Percentiles rank a stretch among this genome's conserved stretches.
Evolutionary conservation across 2,329 filamentous ascomycete species (phyloP).

Genomic region (Fusarium scirpi): DNA sequence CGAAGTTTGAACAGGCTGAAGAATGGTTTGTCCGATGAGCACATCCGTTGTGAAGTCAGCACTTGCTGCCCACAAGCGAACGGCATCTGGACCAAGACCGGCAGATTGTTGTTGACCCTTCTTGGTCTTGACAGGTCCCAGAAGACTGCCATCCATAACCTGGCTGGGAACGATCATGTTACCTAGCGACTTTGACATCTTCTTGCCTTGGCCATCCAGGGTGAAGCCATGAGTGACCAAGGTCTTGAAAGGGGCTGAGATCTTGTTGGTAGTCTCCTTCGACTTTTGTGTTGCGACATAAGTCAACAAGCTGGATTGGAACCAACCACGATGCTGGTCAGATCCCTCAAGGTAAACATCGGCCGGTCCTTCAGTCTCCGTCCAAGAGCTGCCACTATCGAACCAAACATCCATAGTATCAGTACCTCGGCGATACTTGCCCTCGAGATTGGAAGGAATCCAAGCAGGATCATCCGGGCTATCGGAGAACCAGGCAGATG

Average conservation of each 20-base stretch:
- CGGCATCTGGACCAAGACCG: conserved; percentile 83
- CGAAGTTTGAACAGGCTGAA: conserved; percentile 80
- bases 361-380: conserved; percentile 67
- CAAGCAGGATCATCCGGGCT: conserved; percentile 79
- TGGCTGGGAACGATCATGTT: conserved; percentile 85
- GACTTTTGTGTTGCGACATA: conserved; percentile 74
- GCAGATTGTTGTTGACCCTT: conserved; percentile 63
- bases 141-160: conserved; percentile 85
- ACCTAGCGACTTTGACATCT: conserved; percentile 98
- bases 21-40: conserved; percentile 79
- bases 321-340: conserved; percentile 98
- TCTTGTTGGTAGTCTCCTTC: conserved; percentile 46
- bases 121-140: conserved; percentile 76
- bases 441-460: conserved; percentile 74
- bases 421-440: conserved; percentile 77
- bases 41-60: conserved; percentile 93
- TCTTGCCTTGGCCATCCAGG: conserved; percentile 88
- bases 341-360: conserved; percentile 95
- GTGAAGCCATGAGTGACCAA: conserved; percentile 98
- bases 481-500: conserved; percentile 97
- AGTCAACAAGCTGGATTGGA: conserved; percentile 94
- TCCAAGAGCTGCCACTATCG: conserved; percentile 97
- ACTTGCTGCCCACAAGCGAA: conserved; percentile 91
- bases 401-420: conserved; percentile 99
- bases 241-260: conserved; percentile 79